Evolutionary conservation across 2,329 filamentous ascomycete genomes (phyloP), one percentile per base, ranked within the genome.

Genomic region (Aureobasidium lini): DNA sequence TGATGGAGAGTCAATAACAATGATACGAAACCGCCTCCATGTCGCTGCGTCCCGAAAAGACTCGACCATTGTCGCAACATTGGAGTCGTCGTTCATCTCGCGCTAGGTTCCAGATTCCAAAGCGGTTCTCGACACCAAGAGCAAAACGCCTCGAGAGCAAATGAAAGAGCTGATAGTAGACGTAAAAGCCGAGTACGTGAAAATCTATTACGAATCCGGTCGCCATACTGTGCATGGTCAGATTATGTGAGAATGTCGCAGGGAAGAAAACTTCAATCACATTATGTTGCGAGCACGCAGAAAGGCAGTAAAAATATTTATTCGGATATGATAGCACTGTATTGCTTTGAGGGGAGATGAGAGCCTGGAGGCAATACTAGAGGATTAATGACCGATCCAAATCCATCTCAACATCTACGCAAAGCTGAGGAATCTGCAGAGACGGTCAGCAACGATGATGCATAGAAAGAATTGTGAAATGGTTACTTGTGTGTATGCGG

Each of bases 351-450:
- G 10, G 15, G 8, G 6, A 36, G 9, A 10, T 10, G 15, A 28
- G 11, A 29, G 44, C 44, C 29, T n/a, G 13, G 16, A 16, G 23
- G 9, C 15, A 32, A 42, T 10, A 9, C 16, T 57, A 60, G 15
- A 60, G 16, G 6, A 60, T 54, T 23, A 60, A 42, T 10, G 40
- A 49, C 42, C 40, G 57, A 54, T 77, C 72, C 36, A 78, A 61
- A 61, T 78, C 73, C 59, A 76, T 71, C 46, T 77, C 70, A 18
- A 73, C 61, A 0, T 74, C 76, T 10, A 71, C 71, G 50, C 71
- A 75, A 59, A 78, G 61, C 61, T 78, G 76, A 11, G 76, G 76
- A 4, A 78, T 68, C 63, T 78, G 75, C 10, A 6, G 13, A 8
- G 11, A 6, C 3, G n/a, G 32, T 58, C 11, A 58, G 54, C 28